phyloP scores from a whole-genome alignment of 2,329 filamentous ascomycete species.

The Cordyceps tenuipes region DNA sequence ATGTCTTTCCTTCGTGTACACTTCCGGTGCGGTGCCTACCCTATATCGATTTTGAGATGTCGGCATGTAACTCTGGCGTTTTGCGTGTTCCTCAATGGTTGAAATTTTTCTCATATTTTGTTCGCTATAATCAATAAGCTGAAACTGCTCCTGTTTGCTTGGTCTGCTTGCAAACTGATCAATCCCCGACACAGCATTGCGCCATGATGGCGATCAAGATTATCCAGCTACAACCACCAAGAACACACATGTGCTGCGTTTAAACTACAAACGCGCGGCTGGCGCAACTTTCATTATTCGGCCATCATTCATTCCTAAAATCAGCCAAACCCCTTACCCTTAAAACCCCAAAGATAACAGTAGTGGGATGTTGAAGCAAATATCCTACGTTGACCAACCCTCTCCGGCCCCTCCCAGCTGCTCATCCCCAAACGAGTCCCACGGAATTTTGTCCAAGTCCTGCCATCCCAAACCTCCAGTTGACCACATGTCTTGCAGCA shows the following conservation, averaged over 20 bases:
- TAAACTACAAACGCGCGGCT: no score
- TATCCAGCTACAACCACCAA: no score
- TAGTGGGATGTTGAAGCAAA: not conserved
- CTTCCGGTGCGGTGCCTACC: not conserved
- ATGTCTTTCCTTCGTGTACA: not conserved
- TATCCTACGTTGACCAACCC: not conserved
- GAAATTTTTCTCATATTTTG: no score
- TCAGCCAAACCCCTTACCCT: not conserved
- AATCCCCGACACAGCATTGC: no score
- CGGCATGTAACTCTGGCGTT: no score
- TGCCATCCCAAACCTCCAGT: constrained; percentile 1
- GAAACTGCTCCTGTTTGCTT: no score
- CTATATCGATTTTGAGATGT: not conserved
- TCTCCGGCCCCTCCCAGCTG: not conserved
- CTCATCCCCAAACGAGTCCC: not conserved
- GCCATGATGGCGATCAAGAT: no score
- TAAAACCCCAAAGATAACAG: not conserved
- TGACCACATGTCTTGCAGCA: constrained; percentile 5
- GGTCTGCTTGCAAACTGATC: no score
- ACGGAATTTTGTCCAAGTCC: not conserved
- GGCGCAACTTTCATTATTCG: not conserved
- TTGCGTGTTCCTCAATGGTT: no score
- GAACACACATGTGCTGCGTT: no score
- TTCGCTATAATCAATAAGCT: no score
- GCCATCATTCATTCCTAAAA: not conserved